Conservation (phyloP, 768 basidiomycete genomes). For the Krasilnikovozyma curviuscula region DNA sequence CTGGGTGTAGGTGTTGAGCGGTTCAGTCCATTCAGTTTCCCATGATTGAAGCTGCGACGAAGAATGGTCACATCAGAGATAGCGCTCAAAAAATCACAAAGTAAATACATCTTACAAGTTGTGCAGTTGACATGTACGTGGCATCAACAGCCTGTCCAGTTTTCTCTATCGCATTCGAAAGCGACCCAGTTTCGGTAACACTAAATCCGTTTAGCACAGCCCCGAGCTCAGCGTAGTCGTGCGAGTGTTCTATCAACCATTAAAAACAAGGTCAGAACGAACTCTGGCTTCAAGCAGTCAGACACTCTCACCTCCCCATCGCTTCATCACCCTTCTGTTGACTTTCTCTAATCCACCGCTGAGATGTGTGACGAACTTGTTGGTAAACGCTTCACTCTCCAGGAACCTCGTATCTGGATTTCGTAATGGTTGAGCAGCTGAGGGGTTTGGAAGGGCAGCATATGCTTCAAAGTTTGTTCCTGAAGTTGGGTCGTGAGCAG, state of each 20-base stretch:
- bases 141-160: conserved; percentile 91
- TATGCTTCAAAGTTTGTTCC: conserved; percentile 52
- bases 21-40: conserved; percentile 88
- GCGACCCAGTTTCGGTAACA: conserved; percentile 52
- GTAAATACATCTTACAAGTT: conserved; percentile 39
- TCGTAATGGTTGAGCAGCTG: conserved; percentile 68
- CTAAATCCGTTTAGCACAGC: conserved; percentile 84
- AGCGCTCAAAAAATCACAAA: background rate
- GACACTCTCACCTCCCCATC: conserved; percentile 68
- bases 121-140: conserved; percentile 79
- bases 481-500: conserved; percentile 84
- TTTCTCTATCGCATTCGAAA: conserved; percentile 79
- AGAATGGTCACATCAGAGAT: background rate
- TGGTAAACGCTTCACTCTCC: conserved; percentile 88
- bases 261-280: background rate
- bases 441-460: conserved; percentile 69
- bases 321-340: conserved; percentile 70
- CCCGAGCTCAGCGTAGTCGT: conserved; percentile 78
- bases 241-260: conserved; percentile 44
- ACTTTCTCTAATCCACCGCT: conserved; percentile 90
- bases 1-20: conserved; percentile 84
- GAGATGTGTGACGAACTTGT: conserved; percentile 83
- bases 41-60: conserved; percentile 61
- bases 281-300: background rate
- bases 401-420: conserved; percentile 86